These are phyloP conservation scores for Prillingera fragicola DNA, from an alignment of 1,284 basidiomycete genomes.

Conservation along the genomic window DNA sequence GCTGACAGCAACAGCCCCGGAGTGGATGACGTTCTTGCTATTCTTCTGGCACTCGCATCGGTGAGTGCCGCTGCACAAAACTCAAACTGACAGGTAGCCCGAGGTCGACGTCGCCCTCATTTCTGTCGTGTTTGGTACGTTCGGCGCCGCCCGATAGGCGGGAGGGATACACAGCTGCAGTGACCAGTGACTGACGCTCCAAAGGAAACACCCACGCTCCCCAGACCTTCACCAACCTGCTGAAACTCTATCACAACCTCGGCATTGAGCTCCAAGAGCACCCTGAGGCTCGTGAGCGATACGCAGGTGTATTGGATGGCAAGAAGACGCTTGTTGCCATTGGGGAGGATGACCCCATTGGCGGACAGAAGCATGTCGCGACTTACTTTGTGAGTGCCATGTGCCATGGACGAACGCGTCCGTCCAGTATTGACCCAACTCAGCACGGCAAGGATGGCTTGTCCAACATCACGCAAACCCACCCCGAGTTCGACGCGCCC, in stretches of 20 bases:
- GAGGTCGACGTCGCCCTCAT: conserved; percentile 64
- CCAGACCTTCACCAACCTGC: conserved; percentile 57
- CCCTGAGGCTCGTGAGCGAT: conserved; percentile 57
- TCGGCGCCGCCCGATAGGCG: background rate
- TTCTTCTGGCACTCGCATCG: conserved; percentile 41
- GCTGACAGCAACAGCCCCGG: conserved; percentile 50
- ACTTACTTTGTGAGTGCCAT: conserved; percentile 63
- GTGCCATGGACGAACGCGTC: background rate
- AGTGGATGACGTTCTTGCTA: conserved; percentile 83
- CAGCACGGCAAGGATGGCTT: conserved; percentile 70
- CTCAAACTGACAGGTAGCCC: conserved; percentile 49
- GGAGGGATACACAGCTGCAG: background rate
- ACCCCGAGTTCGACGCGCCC: conserved; percentile 64
- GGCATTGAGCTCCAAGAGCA: conserved; percentile 59
- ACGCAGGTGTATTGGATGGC: conserved; percentile 57
- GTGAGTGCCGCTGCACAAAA: conserved; percentile 21
- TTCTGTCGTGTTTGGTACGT: conserved; percentile 68
- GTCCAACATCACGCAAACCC: conserved; percentile 62
- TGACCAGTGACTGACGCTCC: conserved; percentile 2
- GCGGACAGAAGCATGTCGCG: conserved; percentile 71
- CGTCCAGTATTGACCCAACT: background rate
- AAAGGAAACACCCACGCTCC: conserved; percentile 64
- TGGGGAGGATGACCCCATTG: conserved; percentile 67
- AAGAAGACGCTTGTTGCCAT: conserved; percentile 60
- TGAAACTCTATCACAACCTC: conserved; percentile 71